A percentile compares a stretch with the other conserved stretches of the same genome.
These are phyloP conservation scores for Pinus taeda DNA, from an alignment of 75 land plant species.

Conservation along the genomic window DNA sequence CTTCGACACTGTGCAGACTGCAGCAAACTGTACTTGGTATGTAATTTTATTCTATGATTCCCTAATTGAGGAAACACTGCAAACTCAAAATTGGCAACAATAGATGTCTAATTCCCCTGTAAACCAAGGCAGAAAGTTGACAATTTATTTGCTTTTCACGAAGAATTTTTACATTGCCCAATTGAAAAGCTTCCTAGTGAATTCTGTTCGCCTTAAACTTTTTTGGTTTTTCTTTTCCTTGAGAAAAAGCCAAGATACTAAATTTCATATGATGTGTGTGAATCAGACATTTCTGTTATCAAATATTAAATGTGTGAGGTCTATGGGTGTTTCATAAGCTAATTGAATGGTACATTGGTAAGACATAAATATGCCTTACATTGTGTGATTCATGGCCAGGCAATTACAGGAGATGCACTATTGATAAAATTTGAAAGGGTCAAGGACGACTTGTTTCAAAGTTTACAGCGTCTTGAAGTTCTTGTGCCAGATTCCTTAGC, in stretches of 20 bases:
- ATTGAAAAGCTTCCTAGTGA: not conserved
- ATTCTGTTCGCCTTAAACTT: not conserved
- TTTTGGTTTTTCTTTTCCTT: not conserved
- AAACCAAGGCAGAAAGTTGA: not conserved
- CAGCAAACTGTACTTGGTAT: slow-evolving; percentile 86
- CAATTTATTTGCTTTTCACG: not conserved
- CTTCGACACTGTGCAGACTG: slow-evolving; percentile 80
- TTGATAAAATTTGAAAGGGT: slow-evolving; percentile 71
- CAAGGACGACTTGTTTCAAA: slow-evolving; percentile 49
- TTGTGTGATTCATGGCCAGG: slow-evolving; percentile 33
- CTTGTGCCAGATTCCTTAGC: slow-evolving; percentile 68
- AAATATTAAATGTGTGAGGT: not conserved
- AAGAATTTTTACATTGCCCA: not conserved
- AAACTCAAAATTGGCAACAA: not conserved
- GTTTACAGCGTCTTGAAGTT: slow-evolving; percentile 71
- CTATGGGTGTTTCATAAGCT: not conserved
- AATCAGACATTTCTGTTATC: not conserved
- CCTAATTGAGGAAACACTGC: not conserved
- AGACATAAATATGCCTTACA: not conserved
- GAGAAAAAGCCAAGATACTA: not conserved
- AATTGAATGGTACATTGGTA: not conserved
- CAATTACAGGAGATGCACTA: slow-evolving; percentile 85
- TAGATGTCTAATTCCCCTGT: not conserved
- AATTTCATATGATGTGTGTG: not conserved
- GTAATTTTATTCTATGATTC: not conserved